Conservation (phyloP, 495 filamentous ascomycete genomes). For the Filosporella fistucella region DNA sequence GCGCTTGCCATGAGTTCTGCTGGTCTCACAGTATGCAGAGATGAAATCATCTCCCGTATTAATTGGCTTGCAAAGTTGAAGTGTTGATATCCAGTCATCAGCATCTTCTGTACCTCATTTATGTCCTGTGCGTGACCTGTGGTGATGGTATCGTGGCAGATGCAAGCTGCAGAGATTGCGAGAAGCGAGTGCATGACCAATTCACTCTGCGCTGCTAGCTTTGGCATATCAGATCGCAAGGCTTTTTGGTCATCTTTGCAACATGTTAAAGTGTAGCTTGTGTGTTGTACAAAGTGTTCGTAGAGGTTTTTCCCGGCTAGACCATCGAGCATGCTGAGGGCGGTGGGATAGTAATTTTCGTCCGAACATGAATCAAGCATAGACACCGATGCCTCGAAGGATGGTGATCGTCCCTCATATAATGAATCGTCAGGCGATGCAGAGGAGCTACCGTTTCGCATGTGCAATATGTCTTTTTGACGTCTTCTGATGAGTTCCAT, state of each 20-base stretch:
- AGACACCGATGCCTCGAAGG: background rate
- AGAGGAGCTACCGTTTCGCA: conserved; percentile 4
- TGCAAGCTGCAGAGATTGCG: conserved; percentile 6
- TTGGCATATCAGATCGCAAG: conserved; percentile 5
- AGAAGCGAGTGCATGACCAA: conserved; percentile 10
- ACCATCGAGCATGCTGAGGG: background rate
- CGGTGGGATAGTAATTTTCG: background rate
- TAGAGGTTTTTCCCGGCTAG: conserved; percentile 4
- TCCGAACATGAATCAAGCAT: background rate
- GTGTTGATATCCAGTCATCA: conserved; percentile 11
- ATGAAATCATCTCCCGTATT: conserved; percentile 5
- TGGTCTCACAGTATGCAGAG: background rate
- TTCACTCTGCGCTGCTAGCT: conserved; percentile 5
- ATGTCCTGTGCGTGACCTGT: conserved; percentile 3
- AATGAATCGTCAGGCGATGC: background rate
- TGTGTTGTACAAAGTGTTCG: conserved; percentile 11
- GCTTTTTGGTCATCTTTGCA: conserved; percentile 6
- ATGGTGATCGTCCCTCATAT: conserved; percentile 5
- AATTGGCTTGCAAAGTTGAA: conserved; percentile 10
- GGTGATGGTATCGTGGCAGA: conserved; percentile 9
- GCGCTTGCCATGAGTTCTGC: conserved; percentile 6
- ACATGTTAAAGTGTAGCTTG: conserved; percentile 2
- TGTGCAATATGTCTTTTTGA: background rate
- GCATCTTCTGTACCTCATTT: conserved; percentile 5
- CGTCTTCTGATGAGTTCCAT: background rate